These are phyloP conservation scores for Phyllostachys edulis DNA, from an alignment of 176 grass and related monocot species.

Conservation along the genomic window DNA sequence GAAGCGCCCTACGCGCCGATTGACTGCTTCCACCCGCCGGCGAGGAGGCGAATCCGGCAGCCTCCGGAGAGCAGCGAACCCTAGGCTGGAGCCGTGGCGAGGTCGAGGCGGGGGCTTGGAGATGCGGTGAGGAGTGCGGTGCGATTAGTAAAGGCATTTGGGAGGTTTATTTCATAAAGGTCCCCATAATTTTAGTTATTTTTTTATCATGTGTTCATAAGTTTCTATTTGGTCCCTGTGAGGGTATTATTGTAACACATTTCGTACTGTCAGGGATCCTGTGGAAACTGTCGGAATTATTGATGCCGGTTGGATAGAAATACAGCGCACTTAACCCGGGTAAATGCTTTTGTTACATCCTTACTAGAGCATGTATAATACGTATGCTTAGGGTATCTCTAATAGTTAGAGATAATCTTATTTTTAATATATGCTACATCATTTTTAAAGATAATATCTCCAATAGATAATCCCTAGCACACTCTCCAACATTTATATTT, in stretches of 20 bases:
- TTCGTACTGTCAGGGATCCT: background rate
- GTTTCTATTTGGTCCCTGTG: background rate
- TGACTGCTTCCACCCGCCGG: background rate
- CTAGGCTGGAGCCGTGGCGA: conserved; percentile 1
- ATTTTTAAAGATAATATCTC: too few species aligned
- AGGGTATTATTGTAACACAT: background rate
- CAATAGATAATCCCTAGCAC: too few species aligned
- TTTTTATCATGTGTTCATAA: background rate
- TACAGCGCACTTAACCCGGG: too few species aligned
- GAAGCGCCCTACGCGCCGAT: background rate
- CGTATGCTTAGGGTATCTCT: too few species aligned
- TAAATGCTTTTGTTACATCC: too few species aligned
- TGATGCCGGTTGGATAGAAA: too few species aligned
- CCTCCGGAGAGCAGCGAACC: background rate
- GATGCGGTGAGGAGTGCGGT: conserved; percentile 5
- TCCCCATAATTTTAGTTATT: background rate
- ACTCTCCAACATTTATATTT: too few species aligned
- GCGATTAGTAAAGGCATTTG: background rate
- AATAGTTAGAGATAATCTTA: too few species aligned
- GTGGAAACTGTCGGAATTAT: background rate
- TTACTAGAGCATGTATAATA: too few species aligned
- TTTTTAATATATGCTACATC: too few species aligned
- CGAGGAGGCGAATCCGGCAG: background rate
- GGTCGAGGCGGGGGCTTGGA: conserved; percentile 5
- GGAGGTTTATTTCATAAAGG: background rate